Evolutionary conservation across 106 monocot genomes (phyloP).

Genomic region (Allium cepa): DNA sequence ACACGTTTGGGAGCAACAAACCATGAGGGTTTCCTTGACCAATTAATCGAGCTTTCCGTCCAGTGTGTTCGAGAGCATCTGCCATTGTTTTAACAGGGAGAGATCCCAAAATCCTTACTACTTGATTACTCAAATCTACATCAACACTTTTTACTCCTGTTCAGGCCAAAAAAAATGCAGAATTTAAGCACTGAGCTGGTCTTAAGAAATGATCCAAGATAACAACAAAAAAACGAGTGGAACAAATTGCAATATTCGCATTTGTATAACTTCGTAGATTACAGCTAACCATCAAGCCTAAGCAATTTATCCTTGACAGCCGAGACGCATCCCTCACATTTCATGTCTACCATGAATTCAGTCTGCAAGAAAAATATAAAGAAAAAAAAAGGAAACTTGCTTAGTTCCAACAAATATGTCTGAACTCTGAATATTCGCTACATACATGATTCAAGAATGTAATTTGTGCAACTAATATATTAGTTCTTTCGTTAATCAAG

Average conservation of each 20-base stretch:
- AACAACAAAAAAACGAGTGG: background rate
- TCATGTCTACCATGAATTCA: constrained; percentile 97
- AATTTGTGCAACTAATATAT: too few relatives aligned
- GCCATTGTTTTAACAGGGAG: constrained; percentile 67
- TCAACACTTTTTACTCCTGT: constrained; percentile 76
- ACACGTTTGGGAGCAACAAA: constrained; percentile 1
- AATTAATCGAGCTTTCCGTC: constrained; percentile 63
- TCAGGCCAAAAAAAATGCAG: background rate
- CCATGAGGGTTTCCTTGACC: constrained; percentile 94
- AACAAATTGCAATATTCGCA: too few relatives aligned
- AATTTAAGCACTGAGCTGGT: background rate
- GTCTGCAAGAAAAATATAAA: constrained; percentile 28
- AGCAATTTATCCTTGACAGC: constrained; percentile 68
- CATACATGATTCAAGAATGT: too few relatives aligned
- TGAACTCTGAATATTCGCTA: too few relatives aligned
- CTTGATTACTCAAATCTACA: constrained; percentile 86
- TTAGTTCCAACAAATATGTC: too few relatives aligned
- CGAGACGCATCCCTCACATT: constrained; percentile 90
- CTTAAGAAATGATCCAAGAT: background rate
- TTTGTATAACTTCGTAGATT: too few relatives aligned
- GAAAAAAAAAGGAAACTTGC: too few relatives aligned
- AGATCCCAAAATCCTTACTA: constrained; percentile 73
- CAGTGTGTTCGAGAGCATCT: constrained; percentile 66
- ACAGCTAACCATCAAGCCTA: constrained; percentile 54
- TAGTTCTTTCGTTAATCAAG: too few relatives aligned